Percentiles rank a stretch among this genome's conserved stretches.
phyloP scores from a whole-genome alignment of 257 asterid species.

The Solanum microdontum region DNA sequence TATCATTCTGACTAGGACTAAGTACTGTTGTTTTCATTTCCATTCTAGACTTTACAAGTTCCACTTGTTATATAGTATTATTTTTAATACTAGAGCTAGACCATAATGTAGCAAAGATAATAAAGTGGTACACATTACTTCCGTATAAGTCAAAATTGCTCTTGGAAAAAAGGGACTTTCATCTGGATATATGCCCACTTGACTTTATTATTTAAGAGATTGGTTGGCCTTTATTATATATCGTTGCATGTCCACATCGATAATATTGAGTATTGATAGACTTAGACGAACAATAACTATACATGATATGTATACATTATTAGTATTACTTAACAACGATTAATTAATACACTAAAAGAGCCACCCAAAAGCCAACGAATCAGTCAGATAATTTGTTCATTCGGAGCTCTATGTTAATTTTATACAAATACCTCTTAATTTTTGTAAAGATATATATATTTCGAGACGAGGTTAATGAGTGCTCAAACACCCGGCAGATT shows the following conservation, averaged over 20 bases:
- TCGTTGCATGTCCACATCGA: background rate
- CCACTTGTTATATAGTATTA: background rate
- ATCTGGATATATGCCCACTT: slow-evolving; percentile 5
- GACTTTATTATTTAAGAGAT: slow-evolving; percentile 5
- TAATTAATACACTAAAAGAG: background rate
- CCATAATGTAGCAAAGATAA: background rate
- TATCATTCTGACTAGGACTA: background rate
- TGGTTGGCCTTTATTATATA: slow-evolving; percentile 2
- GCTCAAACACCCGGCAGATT: too few species aligned
- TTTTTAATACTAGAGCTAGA: background rate
- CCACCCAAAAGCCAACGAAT: too few species aligned
- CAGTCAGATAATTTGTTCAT: too few species aligned
- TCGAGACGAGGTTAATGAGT: too few species aligned
- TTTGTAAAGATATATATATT: too few species aligned
- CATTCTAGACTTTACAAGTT: background rate
- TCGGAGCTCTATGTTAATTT: too few species aligned
- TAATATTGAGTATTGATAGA: background rate
- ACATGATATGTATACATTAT: background rate
- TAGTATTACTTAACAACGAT: background rate
- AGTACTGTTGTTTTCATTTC: background rate
- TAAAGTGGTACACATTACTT: background rate
- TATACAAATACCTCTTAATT: too few species aligned
- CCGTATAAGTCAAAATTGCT: background rate
- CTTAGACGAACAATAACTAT: background rate
- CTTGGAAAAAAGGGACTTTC: background rate